Evolutionary conservation across 2,329 filamentous ascomycete genomes (phyloP).

Genomic region (Emmonsia crescens): DNA sequence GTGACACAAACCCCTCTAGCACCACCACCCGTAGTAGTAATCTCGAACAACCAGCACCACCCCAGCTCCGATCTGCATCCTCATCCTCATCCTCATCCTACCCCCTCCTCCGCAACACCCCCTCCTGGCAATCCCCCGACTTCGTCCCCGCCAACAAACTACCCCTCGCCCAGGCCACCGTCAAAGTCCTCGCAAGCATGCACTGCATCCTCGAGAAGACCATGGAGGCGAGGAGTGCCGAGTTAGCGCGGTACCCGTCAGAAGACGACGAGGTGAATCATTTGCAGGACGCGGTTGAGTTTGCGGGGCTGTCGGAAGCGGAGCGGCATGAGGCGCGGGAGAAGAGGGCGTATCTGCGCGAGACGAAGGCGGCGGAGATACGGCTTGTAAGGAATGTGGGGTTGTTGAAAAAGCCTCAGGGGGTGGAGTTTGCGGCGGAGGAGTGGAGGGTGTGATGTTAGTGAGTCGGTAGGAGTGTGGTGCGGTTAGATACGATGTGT

Average conservation of each 20-base stretch:
- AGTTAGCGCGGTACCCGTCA: conserved; percentile 39
- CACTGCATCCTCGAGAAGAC: conserved; percentile 67
- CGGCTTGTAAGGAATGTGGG: conserved; percentile 65
- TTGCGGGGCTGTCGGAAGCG: conserved; percentile 23
- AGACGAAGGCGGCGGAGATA: conserved; percentile 81
- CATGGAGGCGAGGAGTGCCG: conserved; percentile 53
- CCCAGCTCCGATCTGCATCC: conserved; percentile 27
- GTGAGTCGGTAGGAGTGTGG: neutral
- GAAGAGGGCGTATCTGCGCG: conserved; percentile 54
- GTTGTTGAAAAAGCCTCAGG: conserved; percentile 54
- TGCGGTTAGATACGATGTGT: neutral
- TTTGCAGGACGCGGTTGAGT: neutral
- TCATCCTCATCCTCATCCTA: conserved; percentile 19
- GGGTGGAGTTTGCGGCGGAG: conserved; percentile 32
- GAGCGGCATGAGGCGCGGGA: conserved; percentile 37
- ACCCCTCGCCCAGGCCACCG: conserved; percentile 70
- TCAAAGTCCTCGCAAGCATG: conserved; percentile 89
- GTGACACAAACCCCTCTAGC: neutral
- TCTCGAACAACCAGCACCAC: neutral
- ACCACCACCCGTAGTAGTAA: conserved; percentile 2
- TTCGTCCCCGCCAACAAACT: conserved; percentile 57
- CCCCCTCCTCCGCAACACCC: conserved; percentile 39
- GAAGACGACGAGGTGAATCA: conserved; percentile 14
- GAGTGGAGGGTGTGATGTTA: conserved; percentile 20
- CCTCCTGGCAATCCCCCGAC: conserved; percentile 69